These are phyloP conservation scores for Candida manassasensis DNA, from an alignment of 805 yeast species.

Conservation along the genomic window DNA sequence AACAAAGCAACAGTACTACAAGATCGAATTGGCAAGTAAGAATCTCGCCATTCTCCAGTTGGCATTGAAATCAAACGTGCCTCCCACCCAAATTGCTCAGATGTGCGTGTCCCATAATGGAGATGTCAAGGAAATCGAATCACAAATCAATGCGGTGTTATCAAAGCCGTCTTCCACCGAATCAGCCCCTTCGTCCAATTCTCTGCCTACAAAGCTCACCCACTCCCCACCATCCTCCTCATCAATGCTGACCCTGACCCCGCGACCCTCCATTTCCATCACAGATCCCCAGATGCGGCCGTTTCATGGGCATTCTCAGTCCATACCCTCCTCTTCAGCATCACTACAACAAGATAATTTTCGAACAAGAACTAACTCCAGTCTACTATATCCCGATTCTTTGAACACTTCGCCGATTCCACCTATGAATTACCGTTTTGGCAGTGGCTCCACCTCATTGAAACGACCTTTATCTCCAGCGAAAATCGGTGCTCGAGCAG, in stretches of 20 bases:
- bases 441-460: conserved; percentile 18
- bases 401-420: conserved; percentile 27
- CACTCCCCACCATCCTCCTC: not conserved
- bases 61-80: conserved; percentile 60
- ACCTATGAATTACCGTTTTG: conserved; percentile 33
- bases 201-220: not conserved
- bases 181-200: not conserved
- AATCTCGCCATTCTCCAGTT: conserved; percentile 58
- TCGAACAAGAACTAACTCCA: not conserved
- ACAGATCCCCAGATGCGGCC: conserved; percentile 5
- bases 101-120: conserved; percentile 40
- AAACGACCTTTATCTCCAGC: conserved; percentile 59
- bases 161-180: not conserved
- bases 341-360: not conserved
- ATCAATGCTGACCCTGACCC: not conserved
- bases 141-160: conserved; percentile 7
- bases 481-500: conserved; percentile 68
- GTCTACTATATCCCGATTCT: conserved; percentile 11
- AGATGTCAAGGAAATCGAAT: conserved; percentile 13
- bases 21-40: conserved; percentile 55
- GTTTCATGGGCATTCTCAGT: conserved; percentile 5
- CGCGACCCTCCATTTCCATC: conserved; percentile 5
- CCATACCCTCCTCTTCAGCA: not conserved
- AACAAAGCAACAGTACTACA: conserved; percentile 75
- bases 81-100: conserved; percentile 57